Conservation (phyloP, 1,139 yeast genomes). For the Pichia sp. region DNA sequence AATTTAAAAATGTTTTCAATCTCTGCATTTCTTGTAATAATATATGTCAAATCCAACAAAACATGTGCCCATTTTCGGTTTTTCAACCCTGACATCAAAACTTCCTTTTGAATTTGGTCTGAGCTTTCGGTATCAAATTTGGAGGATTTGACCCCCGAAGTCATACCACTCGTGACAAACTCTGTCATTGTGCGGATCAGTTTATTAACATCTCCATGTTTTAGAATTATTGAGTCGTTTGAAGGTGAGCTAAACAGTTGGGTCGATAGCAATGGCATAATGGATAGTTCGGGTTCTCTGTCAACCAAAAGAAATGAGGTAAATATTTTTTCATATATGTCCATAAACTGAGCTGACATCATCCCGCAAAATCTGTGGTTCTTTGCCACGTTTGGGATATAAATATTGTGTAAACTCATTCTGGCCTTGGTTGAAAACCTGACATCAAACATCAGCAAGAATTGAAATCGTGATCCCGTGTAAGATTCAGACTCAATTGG, state of each 20-base stretch:
- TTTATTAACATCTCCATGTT: slow-evolving; percentile 62
- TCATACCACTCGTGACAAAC: slow-evolving; percentile 50
- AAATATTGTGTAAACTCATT: slow-evolving; percentile 53
- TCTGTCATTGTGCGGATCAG: slow-evolving; percentile 62
- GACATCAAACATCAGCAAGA: slow-evolving; percentile 59
- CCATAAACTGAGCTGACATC: slow-evolving; percentile 73
- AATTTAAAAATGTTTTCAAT: slow-evolving; percentile 16
- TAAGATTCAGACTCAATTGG: slow-evolving; percentile 24
- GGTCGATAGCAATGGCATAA: slow-evolving; percentile 69
- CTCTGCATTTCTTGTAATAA: slow-evolving; percentile 61
- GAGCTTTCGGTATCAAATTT: no score
- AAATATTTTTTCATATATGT: slow-evolving; percentile 70
- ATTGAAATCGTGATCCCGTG: slow-evolving; percentile 70
- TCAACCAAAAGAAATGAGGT: slow-evolving; percentile 66
- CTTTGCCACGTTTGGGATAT: slow-evolving; percentile 63
- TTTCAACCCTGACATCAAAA: slow-evolving; percentile 38
- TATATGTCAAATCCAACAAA: slow-evolving; percentile 75
- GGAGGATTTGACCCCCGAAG: no score
- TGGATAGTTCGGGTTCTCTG: slow-evolving; percentile 75
- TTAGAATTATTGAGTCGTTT: slow-evolving; percentile 60
- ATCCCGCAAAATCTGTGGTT: slow-evolving; percentile 50
- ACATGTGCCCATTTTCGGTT: slow-evolving; percentile 81
- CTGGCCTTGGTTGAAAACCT: slow-evolving; percentile 68
- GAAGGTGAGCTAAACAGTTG: slow-evolving; percentile 84
- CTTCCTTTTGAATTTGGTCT: not conserved